Evolutionary conservation across 768 basidiomycete species (phyloP), one percentile per base, ranked within the genome.

Genomic region (Tricholoma saponaceum): DNA sequence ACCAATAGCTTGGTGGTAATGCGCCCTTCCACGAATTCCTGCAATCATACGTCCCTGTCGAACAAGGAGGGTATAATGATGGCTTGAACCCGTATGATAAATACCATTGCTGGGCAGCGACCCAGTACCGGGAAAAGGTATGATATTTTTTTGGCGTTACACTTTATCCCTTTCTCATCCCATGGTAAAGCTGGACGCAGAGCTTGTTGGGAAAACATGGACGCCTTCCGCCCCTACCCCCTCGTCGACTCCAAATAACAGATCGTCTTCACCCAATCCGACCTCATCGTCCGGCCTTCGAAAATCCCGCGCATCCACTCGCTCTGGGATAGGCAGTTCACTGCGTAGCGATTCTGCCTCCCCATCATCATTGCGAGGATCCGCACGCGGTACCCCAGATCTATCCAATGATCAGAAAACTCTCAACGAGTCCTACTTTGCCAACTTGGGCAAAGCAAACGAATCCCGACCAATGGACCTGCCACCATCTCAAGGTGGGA

Each of bases 71-170:
- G 7, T 88, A 87, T 74, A 83, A 75, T 51, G 81, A 84, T 32
- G 78, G 74, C 54, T 78, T 85, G 66, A 83, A 75, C 58, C 66
- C 85, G 28, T 81, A 87, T 63, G 87, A 92, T 63, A 92, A 83
- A 55, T 98, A 98, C 72, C 92, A 93, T 67, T 89, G 84, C 37
- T 97, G 95, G 93, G 91, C 95, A 2, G 96, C 95, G 1, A 78
- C 89, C 2, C 95, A 98, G 73, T 98, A 98, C 73, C 85, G 90
- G 43, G 92, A 95, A 72, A 99, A 97, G 80, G 95, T 90, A 63
- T 54, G 76, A 28, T 16, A n/a, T 37, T 26, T 20, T 58, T 41
- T 5, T 32, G n/a, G 41, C n/a, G 44, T 41, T 59, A 23, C 20
- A 52, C 23, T 55, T 30, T 41, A 51, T 52, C 49, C 51, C 57